Evolutionary conservation across 2,329 filamentous ascomycete species (phyloP).

Genomic region (Penicillium sclerotigenum): DNA sequence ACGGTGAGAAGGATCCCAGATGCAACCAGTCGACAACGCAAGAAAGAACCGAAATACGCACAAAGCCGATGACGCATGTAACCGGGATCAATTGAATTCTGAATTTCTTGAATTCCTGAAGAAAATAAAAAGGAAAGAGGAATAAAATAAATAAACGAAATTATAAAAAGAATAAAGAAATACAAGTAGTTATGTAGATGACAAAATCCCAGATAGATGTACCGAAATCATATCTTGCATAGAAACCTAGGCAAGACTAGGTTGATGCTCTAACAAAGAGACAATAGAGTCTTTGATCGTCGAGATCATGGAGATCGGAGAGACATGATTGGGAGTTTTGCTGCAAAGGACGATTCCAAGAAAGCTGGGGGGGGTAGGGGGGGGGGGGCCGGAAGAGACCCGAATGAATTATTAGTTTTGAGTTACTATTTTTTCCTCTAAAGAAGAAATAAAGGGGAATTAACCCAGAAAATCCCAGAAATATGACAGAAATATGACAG

Average conservation of each 20-base stretch:
- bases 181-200: background rate
- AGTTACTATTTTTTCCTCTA: background rate
- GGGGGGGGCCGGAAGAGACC: background rate
- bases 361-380: background rate
- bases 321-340: background rate
- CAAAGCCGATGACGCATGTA: background rate
- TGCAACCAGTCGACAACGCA: background rate
- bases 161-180: background rate
- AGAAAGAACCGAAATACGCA: background rate
- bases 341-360: background rate
- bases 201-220: background rate
- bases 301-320: background rate
- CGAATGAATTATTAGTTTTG: background rate
- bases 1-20: background rate
- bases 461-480: background rate
- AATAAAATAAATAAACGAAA: background rate
- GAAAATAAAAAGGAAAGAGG: background rate
- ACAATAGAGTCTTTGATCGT: background rate
- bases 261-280: background rate
- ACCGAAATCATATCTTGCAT: background rate
- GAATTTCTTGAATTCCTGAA: background rate
- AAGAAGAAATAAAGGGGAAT: background rate
- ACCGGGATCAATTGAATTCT: background rate
- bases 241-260: background rate
- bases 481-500: background rate